Evolutionary conservation across 2,329 filamentous ascomycete species (phyloP).

Genomic region (Trichoderma lentiforme): DNA sequence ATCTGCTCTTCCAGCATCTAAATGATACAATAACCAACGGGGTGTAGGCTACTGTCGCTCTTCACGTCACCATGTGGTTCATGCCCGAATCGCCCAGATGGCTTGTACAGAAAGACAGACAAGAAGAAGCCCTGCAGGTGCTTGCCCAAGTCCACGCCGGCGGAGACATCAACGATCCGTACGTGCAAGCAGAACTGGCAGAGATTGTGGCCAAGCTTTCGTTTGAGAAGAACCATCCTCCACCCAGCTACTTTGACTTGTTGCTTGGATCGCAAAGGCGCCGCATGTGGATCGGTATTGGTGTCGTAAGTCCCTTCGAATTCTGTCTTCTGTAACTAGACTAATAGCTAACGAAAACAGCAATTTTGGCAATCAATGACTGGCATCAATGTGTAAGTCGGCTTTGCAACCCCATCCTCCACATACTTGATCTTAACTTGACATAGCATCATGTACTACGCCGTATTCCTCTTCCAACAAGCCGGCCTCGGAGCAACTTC

Average conservation of each 20-base stretch:
- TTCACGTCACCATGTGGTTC: slow-evolving; percentile 18
- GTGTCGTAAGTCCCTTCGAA: slow-evolving; percentile 1
- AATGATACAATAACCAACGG: not conserved
- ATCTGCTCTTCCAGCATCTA: accelerated
- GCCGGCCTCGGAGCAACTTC: slow-evolving; percentile 18
- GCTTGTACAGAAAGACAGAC: slow-evolving; percentile 15
- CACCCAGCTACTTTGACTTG: slow-evolving; percentile 17
- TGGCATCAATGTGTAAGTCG: slow-evolving; percentile 17
- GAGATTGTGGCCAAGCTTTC: slow-evolving; percentile 19
- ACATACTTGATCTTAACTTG: not conserved
- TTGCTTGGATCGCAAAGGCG: slow-evolving; percentile 14
- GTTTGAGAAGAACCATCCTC: slow-evolving; percentile 14
- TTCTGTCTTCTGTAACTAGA: too few species aligned
- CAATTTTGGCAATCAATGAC: slow-evolving; percentile 22
- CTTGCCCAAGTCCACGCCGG: slow-evolving; percentile 7
- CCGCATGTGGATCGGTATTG: slow-evolving; percentile 20
- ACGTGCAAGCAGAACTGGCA: slow-evolving; percentile 9
- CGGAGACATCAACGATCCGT: slow-evolving; percentile 2
- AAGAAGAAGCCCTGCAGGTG: slow-evolving; percentile 7
- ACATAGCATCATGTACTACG: slow-evolving; percentile 19
- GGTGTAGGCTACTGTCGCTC: not conserved
- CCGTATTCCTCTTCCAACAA: slow-evolving; percentile 19
- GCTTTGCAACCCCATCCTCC: too few species aligned
- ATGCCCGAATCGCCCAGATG: slow-evolving; percentile 15
- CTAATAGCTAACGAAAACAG: not conserved